Conservation (phyloP, 371 early-diverging fungal species). For the Actinomortierella ambigua region DNA sequence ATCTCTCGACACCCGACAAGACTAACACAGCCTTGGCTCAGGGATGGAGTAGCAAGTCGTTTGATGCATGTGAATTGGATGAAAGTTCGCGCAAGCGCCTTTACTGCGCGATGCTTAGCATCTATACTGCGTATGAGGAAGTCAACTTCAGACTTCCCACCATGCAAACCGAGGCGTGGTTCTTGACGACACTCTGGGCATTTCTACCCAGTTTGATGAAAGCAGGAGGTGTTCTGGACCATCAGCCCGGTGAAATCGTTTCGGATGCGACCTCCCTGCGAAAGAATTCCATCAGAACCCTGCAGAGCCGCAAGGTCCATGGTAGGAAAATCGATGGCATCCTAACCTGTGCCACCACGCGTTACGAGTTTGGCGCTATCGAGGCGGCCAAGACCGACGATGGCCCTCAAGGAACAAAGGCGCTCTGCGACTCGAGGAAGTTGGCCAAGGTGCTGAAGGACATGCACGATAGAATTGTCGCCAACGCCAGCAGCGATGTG, state of each 20-base stretch:
- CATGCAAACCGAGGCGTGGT: constrained; percentile 12
- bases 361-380: constrained; percentile 6
- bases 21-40: no score
- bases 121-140: constrained; percentile 3
- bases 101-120: no score
- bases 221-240: background rate
- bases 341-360: background rate
- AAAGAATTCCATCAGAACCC: constrained; percentile 5
- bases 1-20: no score
- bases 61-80: no score
- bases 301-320: constrained; percentile 1
- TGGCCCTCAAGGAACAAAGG: constrained; percentile 8
- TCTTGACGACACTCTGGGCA: constrained; percentile 4
- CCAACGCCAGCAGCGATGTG: no score
- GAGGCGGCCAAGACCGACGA: constrained; percentile 4
- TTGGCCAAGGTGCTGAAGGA: constrained; percentile 14
- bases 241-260: constrained; percentile 9
- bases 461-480: constrained; percentile 9
- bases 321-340: constrained; percentile 16
- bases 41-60: no score
- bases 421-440: constrained; percentile 5
- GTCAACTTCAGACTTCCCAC: background rate
- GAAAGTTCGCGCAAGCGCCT: no score
- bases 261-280: constrained; percentile 13
- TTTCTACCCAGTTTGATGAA: constrained; percentile 1